A percentile compares a stretch with the other conserved stretches of the same genome.
These are phyloP conservation scores for Moesziomyces sp. DNA, from an alignment of 1,284 basidiomycete species.

Conservation along the genomic window DNA sequence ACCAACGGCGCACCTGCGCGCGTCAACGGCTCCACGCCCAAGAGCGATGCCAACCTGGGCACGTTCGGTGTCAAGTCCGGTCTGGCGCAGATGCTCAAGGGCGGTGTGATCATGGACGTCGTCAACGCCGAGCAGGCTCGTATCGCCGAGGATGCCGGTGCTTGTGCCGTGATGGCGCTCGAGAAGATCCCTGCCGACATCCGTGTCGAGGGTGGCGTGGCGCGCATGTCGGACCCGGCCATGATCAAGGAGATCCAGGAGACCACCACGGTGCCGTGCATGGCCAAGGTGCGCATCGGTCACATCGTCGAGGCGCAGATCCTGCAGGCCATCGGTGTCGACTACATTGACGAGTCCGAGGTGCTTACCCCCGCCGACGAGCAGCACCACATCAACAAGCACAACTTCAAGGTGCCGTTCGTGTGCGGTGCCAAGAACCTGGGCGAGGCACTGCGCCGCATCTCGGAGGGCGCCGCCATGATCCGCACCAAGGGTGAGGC, in stretches of 20 bases:
- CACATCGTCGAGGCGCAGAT: slow-evolving; percentile 85
- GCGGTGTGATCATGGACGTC: slow-evolving; percentile 70
- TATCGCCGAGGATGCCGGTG: slow-evolving; percentile 96
- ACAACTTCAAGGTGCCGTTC: slow-evolving; percentile 77
- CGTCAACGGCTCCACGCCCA: slow-evolving; percentile 72
- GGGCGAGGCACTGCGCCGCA: slow-evolving; percentile 90
- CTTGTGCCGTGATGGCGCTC: slow-evolving; percentile 89
- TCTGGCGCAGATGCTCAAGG: slow-evolving; percentile 69
- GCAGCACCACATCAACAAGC: slow-evolving; percentile 70
- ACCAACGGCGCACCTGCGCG: slow-evolving; percentile 54
- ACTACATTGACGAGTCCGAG: slow-evolving; percentile 95
- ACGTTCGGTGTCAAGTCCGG: slow-evolving; percentile 90
- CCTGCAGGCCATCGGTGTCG: slow-evolving; percentile 90
- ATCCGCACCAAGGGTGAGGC: slow-evolving; percentile 73
- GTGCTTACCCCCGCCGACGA: slow-evolving; percentile 90
- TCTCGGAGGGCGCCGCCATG: slow-evolving; percentile 84
- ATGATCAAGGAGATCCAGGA: slow-evolving; percentile 97
- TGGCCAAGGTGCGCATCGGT: slow-evolving; percentile 95
- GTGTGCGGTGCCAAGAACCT: slow-evolving; percentile 74
- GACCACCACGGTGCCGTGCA: slow-evolving; percentile 68
- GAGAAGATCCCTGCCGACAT: slow-evolving; percentile 97
- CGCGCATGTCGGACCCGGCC: slow-evolving; percentile 76
- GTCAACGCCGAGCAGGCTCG: slow-evolving; percentile 87
- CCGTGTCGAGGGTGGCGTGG: slow-evolving; percentile 66
- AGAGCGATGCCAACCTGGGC: slow-evolving; percentile 75